Conservation (phyloP, 2,329 filamentous ascomycete species). For the Leptosphaerulina australis region DNA sequence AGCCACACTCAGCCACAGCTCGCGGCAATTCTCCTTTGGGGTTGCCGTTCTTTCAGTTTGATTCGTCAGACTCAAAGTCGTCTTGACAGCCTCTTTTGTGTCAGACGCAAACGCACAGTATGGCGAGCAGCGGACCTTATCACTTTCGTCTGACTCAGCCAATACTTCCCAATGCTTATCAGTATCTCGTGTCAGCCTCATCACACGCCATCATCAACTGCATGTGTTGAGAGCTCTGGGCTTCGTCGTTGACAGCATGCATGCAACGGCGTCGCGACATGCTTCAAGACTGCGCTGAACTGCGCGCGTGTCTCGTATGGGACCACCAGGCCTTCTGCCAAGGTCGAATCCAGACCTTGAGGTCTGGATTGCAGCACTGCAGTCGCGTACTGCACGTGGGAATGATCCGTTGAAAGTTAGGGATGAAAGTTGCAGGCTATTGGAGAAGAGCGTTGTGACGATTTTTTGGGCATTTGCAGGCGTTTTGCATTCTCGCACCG, state of each 20-base stretch:
- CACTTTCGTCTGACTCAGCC: constrained; percentile 12
- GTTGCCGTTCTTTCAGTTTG: background rate
- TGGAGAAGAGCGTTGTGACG: constrained; percentile 26
- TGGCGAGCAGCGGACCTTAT: constrained; percentile 6
- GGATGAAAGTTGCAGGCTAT: constrained; percentile 15
- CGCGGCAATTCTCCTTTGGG: constrained; percentile 5
- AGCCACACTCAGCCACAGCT: constrained; percentile 7
- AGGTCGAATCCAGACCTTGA: constrained; percentile 10
- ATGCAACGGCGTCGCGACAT: constrained; percentile 11
- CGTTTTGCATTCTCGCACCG: constrained; percentile 17
- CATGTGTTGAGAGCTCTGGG: constrained; percentile 2
- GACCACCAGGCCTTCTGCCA: constrained; percentile 1
- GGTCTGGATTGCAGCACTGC: constrained; percentile 6
- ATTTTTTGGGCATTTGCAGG: constrained; percentile 26
- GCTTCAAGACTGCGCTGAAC: constrained; percentile 6
- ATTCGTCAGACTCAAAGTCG: constrained; percentile 3
- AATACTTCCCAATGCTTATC: background rate
- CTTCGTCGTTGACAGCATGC: constrained; percentile 9
- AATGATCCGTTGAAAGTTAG: constrained; percentile 1
- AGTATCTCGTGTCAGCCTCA: constrained; percentile 17
- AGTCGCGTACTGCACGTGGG: constrained; percentile 3
- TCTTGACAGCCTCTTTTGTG: constrained; percentile 8
- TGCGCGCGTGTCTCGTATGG: constrained; percentile 11
- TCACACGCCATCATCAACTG: constrained; percentile 10
- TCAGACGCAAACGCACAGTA: constrained; percentile 2